Evolutionary conservation across 2,329 filamentous ascomycete genomes (phyloP), one percentile per base, ranked within the genome.

Genomic region (Cladosporium sp.): DNA sequence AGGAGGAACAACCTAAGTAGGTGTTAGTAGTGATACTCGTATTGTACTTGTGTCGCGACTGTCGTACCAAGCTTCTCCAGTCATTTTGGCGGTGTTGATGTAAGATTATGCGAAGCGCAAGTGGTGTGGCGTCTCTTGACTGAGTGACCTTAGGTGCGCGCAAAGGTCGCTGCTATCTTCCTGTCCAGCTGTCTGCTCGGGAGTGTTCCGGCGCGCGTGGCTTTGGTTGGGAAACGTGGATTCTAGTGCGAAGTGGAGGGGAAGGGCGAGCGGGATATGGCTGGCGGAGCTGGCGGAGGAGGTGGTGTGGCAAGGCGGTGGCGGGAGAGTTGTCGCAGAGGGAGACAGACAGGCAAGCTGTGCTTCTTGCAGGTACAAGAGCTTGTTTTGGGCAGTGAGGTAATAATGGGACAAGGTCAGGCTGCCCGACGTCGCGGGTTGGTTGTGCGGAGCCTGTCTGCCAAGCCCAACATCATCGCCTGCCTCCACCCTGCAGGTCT

Each of bases 1-100:
- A 99, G 83, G 70, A 99, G 87, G 81, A 95, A 99, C 75, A 99
- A 82, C 94, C 94, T 71, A 64, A 9, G 36, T 13, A 4, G 19
- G n/a, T 55, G 37, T 32, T 56, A 20, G 47, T 40, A 52, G 40
- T 45, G 52, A 58, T 58, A 56, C 32, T 52, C 40, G 50, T 50
- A 58, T 19, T 28, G 50, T 22, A 37, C 28, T 17, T 34, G 19
- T 25, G 37, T 44, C 47, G 44, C 25, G 8, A 40, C n/a, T 17
- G 20, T 60, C 63, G 35, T 68, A 70, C 68, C 71, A 73, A 64
- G 71, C 71, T 70, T 73, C 71, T 63, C 71, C 70, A 56, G 70
- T 72, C 71, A 73, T 73, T 57, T 65, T 71, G 64, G 59, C 52
- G 48, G 57, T 51, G 19, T 50, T 42, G 51, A 22, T 12, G 35